These are phyloP conservation scores for Aurifilum marmelostoma DNA, from an alignment of 2,329 filamentous ascomycete genomes.

Conservation along the genomic window DNA sequence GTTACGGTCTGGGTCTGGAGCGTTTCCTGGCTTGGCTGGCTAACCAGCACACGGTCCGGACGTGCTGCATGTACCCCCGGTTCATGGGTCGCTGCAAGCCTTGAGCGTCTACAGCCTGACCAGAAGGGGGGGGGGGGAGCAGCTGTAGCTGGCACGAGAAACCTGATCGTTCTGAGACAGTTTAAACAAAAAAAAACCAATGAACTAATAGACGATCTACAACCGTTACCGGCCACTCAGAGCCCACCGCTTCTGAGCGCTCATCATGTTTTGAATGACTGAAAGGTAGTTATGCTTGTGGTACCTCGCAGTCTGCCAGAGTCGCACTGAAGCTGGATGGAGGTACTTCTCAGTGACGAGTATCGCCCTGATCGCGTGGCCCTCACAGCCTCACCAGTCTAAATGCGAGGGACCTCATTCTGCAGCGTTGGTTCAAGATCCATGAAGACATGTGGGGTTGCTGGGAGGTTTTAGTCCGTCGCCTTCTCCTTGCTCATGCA, in stretches of 20 bases:
- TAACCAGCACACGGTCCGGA: constrained; percentile 66
- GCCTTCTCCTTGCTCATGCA: constrained; percentile 21
- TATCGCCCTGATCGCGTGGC: neutral
- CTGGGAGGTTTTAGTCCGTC: neutral
- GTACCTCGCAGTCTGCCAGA: no score
- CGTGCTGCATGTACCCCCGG: constrained; percentile 75
- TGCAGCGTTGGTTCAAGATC: neutral
- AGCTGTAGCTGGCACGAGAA: neutral
- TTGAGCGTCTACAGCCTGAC: constrained; percentile 42
- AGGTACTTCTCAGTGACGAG: neutral
- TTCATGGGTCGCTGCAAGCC: constrained; percentile 83
- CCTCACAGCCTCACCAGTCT: constrained; percentile 9
- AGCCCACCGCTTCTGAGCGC: neutral
- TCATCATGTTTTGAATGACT: neutral
- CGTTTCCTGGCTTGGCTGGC: constrained; percentile 70
- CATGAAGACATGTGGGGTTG: neutral
- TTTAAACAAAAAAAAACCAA: neutral
- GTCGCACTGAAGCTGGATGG: no score
- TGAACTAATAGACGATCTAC: neutral
- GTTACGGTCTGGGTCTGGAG: constrained; percentile 91
- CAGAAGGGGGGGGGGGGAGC: neutral
- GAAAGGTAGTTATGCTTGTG: no score
- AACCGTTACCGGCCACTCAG: no score
- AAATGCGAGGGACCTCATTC: constrained; percentile 18
- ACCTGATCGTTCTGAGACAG: neutral